Evolutionary conservation across 1,284 basidiomycete genomes (phyloP).

Genomic region (Pseudozyma thailandica): DNA sequence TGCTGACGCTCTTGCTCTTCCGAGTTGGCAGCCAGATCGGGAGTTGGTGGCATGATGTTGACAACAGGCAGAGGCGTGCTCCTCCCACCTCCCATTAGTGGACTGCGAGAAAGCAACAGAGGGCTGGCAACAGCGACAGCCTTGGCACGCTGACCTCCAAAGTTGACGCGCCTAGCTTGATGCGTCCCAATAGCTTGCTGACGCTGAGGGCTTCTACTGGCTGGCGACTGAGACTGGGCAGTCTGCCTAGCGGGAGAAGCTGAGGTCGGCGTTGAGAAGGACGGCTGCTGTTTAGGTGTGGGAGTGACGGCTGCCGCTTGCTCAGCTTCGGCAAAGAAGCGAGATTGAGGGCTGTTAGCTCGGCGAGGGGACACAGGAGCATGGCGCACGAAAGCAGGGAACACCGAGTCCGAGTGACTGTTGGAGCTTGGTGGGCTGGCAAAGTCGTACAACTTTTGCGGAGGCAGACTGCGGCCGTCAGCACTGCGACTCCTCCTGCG

Average conservation of each 20-base stretch:
- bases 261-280: constrained; percentile 13
- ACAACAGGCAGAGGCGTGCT: constrained; percentile 46
- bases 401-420: constrained; percentile 43
- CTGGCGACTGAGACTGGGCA: constrained; percentile 3
- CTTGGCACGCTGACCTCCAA: constrained; percentile 43
- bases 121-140: constrained; percentile 51
- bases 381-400: constrained; percentile 48
- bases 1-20: constrained; percentile 23
- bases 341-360: constrained; percentile 32
- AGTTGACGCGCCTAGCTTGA: constrained; percentile 49
- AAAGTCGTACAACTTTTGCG: constrained; percentile 20
- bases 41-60: constrained; percentile 63
- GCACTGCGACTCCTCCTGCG: constrained; percentile 49
- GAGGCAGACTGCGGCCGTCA: constrained; percentile 24
- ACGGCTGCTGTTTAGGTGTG: constrained; percentile 11
- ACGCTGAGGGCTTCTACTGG: constrained; percentile 27
- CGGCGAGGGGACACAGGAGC: constrained; percentile 22
- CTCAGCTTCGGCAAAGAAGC: constrained; percentile 24
- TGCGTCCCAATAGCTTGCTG: constrained; percentile 34
- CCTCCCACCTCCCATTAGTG: constrained; percentile 25
- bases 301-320: constrained; percentile 19
- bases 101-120: constrained; percentile 39
- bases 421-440: constrained; percentile 41
- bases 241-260: constrained; percentile 14
- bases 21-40: constrained; percentile 41